Percentiles rank a stretch among this genome's conserved stretches.
Conservation (phyloP, 306 rosid species). For the Canavalia ensiformis region DNA sequence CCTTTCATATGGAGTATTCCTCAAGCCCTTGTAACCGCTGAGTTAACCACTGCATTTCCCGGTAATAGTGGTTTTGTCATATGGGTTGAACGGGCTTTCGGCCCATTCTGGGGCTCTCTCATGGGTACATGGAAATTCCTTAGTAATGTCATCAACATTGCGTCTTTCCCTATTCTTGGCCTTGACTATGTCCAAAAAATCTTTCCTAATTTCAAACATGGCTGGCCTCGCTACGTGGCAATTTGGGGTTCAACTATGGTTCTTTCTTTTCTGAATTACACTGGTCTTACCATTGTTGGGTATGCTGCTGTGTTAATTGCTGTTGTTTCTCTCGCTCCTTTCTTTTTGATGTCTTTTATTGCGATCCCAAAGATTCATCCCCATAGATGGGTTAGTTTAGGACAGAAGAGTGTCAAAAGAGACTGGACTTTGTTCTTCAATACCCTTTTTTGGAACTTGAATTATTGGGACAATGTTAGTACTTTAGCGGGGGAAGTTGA, state of each 20-base stretch:
- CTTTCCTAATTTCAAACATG: slow-evolving; percentile 37
- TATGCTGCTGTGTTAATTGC: slow-evolving; percentile 42
- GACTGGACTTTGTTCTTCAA: slow-evolving; percentile 56
- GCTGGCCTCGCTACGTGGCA: slow-evolving; percentile 49
- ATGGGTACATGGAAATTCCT: slow-evolving; percentile 59
- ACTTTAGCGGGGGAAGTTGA: slow-evolving; percentile 57
- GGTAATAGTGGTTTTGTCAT: slow-evolving; percentile 54
- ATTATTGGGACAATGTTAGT: slow-evolving; percentile 57
- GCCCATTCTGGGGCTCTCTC: slow-evolving; percentile 50
- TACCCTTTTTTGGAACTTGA: slow-evolving; percentile 53
- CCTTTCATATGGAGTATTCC: slow-evolving; percentile 58
- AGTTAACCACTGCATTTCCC: slow-evolving; percentile 47
- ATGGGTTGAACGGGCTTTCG: slow-evolving; percentile 55
- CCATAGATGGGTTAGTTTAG: slow-evolving; percentile 47
- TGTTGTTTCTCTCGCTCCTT: slow-evolving; percentile 39
- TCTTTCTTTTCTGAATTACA: slow-evolving; percentile 48
- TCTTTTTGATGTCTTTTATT: slow-evolving; percentile 45
- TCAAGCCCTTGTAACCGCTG: slow-evolving; percentile 53
- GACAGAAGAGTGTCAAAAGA: slow-evolving; percentile 48
- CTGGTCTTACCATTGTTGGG: slow-evolving; percentile 51
- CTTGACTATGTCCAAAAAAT: slow-evolving; percentile 45
- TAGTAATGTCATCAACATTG: slow-evolving; percentile 54
- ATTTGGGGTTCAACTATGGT: slow-evolving; percentile 24
- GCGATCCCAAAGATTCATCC: slow-evolving; percentile 53
- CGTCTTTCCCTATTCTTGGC: slow-evolving; percentile 51